Conservation (phyloP, 768 basidiomycete species). For the Termitomyces sp. region DNA sequence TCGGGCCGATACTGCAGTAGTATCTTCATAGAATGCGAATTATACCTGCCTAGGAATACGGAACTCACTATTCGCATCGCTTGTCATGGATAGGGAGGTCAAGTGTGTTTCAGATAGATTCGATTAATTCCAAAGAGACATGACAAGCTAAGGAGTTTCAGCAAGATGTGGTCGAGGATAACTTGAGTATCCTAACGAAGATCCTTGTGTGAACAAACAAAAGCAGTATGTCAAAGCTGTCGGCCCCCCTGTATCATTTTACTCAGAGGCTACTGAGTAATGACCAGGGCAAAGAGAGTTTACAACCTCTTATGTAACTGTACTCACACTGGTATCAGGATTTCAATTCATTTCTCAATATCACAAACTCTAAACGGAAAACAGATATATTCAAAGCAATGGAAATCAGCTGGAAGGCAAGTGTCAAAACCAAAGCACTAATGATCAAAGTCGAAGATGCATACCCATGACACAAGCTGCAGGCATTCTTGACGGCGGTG, state of each 20-base stretch:
- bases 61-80: neutral
- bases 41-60: neutral
- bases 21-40: neutral
- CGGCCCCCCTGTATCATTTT: neutral
- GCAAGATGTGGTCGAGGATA: neutral
- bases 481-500: conserved; percentile 36
- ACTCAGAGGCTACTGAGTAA: neutral
- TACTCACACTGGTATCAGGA: too few relatives aligned
- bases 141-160: neutral
- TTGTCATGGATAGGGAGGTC: neutral
- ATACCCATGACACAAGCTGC: conserved; percentile 25
- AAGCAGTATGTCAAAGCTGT: neutral
- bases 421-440: neutral
- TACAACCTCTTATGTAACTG: neutral
- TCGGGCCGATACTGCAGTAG: neutral
- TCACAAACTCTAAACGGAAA: neutral
- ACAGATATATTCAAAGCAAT: neutral
- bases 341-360: neutral
- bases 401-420: neutral
- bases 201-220: too few relatives aligned
- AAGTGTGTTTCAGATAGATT: neutral
- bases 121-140: neutral
- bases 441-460: neutral
- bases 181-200: too few relatives aligned
- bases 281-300: neutral